These are phyloP conservation scores for Corynascus novoguineensis DNA, from an alignment of 495 filamentous ascomycete species.

Conservation along the genomic window DNA sequence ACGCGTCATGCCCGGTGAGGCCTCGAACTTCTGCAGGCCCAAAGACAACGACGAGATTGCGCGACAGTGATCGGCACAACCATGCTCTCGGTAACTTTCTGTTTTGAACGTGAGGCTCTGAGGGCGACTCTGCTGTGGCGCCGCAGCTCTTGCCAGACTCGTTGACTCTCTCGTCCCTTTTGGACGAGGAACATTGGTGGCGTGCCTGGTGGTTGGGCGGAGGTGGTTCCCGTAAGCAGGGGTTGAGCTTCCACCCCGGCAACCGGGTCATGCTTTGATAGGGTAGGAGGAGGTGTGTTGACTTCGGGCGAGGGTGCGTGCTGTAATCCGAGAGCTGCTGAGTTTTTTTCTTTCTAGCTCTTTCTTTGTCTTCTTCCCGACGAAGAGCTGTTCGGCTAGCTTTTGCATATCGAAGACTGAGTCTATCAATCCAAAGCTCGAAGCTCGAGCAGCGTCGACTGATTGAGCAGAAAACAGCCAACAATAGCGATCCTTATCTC, in stretches of 20 bases:
- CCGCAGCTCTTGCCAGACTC: not conserved
- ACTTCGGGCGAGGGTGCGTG: not conserved
- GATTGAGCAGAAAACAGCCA: not conserved
- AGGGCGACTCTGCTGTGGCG: not conserved
- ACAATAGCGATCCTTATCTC: not conserved
- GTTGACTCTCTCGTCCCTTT: constrained; percentile 10
- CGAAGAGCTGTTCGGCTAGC: not conserved
- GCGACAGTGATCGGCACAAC: not conserved
- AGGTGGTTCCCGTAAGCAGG: constrained; percentile 15
- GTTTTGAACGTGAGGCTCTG: not conserved
- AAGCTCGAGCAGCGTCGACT: not conserved
- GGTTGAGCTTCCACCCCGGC: constrained; percentile 14
- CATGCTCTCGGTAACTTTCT: not conserved
- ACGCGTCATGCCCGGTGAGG: constrained; percentile 5
- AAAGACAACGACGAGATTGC: not conserved
- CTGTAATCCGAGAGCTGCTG: not conserved
- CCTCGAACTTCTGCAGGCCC: not conserved
- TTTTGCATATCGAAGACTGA: not conserved
- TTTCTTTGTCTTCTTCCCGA: constrained; percentile 9
- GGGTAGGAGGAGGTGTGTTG: constrained; percentile 7
- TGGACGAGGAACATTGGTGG: constrained; percentile 2
- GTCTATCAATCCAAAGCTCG: not conserved
- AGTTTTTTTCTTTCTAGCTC: constrained; percentile 5
- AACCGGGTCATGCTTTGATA: constrained; percentile 3
- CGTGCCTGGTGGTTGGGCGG: constrained; percentile 10